Evolutionary conservation across 2,329 filamentous ascomycete genomes (phyloP).

Genomic region (Parafenestella ontariensis): DNA sequence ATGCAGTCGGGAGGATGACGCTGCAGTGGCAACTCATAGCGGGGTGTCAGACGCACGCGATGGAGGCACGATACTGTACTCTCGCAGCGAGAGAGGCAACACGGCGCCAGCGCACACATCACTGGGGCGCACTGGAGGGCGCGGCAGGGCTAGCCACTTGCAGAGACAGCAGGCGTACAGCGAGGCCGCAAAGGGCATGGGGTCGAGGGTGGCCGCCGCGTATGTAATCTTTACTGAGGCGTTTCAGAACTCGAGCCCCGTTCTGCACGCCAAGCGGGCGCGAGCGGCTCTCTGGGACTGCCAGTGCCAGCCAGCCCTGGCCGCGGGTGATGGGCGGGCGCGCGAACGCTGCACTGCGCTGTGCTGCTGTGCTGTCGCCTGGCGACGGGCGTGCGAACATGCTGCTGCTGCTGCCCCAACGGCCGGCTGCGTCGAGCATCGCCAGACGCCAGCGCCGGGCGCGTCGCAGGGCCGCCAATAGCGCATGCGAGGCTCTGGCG

Average conservation of each 20-base stretch:
- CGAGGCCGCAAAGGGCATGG: constrained; percentile 1
- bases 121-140: too few relatives aligned
- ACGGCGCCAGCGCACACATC: constrained; percentile 9
- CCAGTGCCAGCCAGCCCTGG: not conserved
- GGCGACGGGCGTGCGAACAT: not conserved
- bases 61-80: not conserved
- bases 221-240: not conserved
- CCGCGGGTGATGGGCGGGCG: not conserved
- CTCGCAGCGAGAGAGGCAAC: not conserved
- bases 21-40: constrained; percentile 13
- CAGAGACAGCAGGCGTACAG: not conserved
- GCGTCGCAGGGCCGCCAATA: constrained; percentile 6
- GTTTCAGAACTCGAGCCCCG: constrained; percentile 21
- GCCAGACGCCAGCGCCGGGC: not conserved
- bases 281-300: constrained; percentile 20
- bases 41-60: constrained; percentile 1
- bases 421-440: not conserved
- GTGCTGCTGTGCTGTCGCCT: not conserved
- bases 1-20: constrained; percentile 19
- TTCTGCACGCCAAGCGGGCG: constrained; percentile 20
- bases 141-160: constrained; percentile 5
- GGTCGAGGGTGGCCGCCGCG: not conserved
- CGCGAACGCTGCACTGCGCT: not conserved
- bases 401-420: not conserved
- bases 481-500: not conserved